Percentiles rank a stretch among this genome's conserved stretches.
These are phyloP conservation scores for Ophiostoma himal-ulmi DNA, from an alignment of 2,329 filamentous ascomycete species.

Conservation along the genomic window DNA sequence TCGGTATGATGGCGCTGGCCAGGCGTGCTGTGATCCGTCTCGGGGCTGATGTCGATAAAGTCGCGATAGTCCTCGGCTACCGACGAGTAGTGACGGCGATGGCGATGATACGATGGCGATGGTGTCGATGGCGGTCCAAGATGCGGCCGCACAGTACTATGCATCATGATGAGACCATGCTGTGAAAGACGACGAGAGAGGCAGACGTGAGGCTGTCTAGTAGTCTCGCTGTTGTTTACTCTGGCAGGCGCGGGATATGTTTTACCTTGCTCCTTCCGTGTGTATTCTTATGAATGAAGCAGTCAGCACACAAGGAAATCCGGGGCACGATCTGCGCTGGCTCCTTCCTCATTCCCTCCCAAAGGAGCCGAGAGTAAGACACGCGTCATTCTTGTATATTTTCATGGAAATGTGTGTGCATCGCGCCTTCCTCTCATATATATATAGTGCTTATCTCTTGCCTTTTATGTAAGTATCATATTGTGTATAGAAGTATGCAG, in stretches of 20 bases:
- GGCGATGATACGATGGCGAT: constrained; percentile 2
- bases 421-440: background rate
- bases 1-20: background rate
- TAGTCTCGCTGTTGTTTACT: background rate
- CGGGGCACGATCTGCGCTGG: background rate
- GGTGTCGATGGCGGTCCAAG: background rate
- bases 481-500: background rate
- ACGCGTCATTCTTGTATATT: constrained; percentile 1
- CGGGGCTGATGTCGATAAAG: constrained; percentile 6
- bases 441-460: background rate
- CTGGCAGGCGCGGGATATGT: background rate
- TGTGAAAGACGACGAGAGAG: background rate
- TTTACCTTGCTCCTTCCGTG: background rate
- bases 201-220: background rate
- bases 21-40: background rate
- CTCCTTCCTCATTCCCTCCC: background rate
- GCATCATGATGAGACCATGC: background rate
- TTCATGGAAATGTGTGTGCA: background rate
- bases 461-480: background rate
- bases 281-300: background rate
- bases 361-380: background rate
- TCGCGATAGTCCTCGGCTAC: constrained; percentile 13
- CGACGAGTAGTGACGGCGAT: constrained; percentile 19
- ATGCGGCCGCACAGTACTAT: background rate
- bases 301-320: background rate